Evolutionary conservation across 495 filamentous ascomycete species (phyloP), one percentile per base, ranked within the genome.

Genomic region (Beverwykella pulmonaria): DNA sequence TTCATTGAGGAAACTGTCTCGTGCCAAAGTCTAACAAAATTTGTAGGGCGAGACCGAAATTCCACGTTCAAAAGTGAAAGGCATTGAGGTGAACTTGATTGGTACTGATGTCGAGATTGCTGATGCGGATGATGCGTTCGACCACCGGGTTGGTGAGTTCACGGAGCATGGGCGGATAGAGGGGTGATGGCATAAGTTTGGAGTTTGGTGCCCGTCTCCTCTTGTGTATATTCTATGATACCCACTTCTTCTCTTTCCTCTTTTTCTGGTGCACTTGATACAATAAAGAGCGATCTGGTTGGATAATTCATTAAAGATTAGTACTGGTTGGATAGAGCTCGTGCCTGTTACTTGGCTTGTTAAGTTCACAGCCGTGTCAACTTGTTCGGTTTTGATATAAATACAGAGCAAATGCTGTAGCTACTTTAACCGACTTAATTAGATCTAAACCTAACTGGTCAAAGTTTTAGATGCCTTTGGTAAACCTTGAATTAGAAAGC

Each of bases 21-120:
- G n/a, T 2, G 15, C 2, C 4, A 2, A 22, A 10, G 15, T 30
- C 20, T 56, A 39, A 20, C 27, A 25, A 36, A 6, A 29, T 2
- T 32, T 22, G 6, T 56, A 56, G 53, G 53, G 53, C 8, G 30
- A 36, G 2, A 32, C 1, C 15, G 55, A 59, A 29, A 59, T 59
- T 59, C 55, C 34, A 7, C n/a, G 55, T 14, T 5, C 32, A 20
- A 22, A 59, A 7, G 36, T 59, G 19, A 14, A 5, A 8, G 55
- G 36, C 1, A 34, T 59, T 14, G 27, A 59, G 20, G 55, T 59
- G 7, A n/a, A 44, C 12, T 29, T 59, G 55, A 17, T 59, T 4
- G 36, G 32, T 2, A 44, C 32, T 20, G 36, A 59, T 7, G 55
- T 59, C 3, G 39, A 59, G 19, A 26, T 44, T 25, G 32, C 55